These are phyloP conservation scores for Pulveroboletus frians DNA, from an alignment of 768 basidiomycete species.

Conservation along the genomic window DNA sequence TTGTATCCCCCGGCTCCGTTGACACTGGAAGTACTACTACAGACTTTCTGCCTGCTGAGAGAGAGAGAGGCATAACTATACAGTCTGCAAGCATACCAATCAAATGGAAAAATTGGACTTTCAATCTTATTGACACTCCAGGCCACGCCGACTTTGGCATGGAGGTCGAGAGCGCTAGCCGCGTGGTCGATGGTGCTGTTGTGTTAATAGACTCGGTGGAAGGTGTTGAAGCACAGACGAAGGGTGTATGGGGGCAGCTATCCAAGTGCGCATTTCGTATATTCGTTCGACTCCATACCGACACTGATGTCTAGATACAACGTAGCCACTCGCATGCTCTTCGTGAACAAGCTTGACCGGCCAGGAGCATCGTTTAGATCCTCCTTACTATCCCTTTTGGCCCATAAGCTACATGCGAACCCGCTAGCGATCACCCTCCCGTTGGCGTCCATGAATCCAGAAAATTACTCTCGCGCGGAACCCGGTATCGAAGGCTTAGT, in stretches of 20 bases:
- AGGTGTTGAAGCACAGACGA: conserved; percentile 87
- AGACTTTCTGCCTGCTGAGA: conserved; percentile 84
- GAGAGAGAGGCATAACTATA: conserved; percentile 88
- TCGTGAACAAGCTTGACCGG: conserved; percentile 85
- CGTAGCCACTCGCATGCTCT: conserved; percentile 74
- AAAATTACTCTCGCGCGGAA: conserved; percentile 64
- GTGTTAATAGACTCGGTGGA: conserved; percentile 88
- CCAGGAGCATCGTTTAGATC: conserved; percentile 76
- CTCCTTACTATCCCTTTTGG: conserved; percentile 66
- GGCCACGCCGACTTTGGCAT: conserved; percentile 96
- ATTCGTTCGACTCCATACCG: neutral
- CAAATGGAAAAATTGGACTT: conserved; percentile 77
- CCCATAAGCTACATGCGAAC: conserved; percentile 70
- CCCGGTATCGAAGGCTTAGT: conserved; percentile 83
- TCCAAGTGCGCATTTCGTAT: conserved; percentile 56
- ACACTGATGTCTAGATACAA: conserved; percentile 51
- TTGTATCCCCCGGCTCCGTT: conserved; percentile 72
- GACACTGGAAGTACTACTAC: conserved; percentile 89
- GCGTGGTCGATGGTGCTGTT: conserved; percentile 85
- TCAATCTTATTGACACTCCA: conserved; percentile 87
- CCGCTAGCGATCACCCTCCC: conserved; percentile 70
- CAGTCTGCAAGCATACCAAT: conserved; percentile 91
- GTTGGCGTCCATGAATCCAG: conserved; percentile 67
- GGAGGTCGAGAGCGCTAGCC: conserved; percentile 92
- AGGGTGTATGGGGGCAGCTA: conserved; percentile 83